Evolutionary conservation across 495 filamentous ascomycete species (phyloP), one percentile per base, ranked within the genome.

Genomic region (Aspergillus wentii): DNA sequence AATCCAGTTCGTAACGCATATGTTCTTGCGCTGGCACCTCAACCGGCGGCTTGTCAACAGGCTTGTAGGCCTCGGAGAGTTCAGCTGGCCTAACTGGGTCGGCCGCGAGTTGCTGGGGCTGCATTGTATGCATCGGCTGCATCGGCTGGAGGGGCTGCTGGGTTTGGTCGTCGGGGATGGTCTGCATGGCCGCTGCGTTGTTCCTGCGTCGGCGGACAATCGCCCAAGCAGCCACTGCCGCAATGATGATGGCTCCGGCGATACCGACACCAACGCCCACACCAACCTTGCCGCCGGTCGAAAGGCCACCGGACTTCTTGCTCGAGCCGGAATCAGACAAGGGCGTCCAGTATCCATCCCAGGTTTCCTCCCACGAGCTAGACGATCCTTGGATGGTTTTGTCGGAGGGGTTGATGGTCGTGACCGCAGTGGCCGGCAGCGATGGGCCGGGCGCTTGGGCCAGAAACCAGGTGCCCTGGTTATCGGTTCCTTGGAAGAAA

Each of bases 361-460:
- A 43, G 8, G 32, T 35, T 5, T 17, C 19, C 17, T 30, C 40
- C 40, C 40, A 43, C 8, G n/a, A 34, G 27, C 13, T 18, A 9
- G 17, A 26, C 9, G 35, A 33, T 17, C 29, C 42, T 9, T 30
- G n/a, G 19, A 40, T 19, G 3, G 42, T 38, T 2, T 23, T 10
- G 25, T 28, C 25, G 1, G 10, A 9, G 9, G 25, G 25, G 3
- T 28, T 13, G 25, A 28, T 28, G 25, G 13, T 13, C 9, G 25
- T 28, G 9, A 28, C 25, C 13, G 10, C 25, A 9, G 25, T 9
- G 25, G 25, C 13, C 25, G 25, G 13, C 25, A 4, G 54, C 60
- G 8, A n/a, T n/a, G 71, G 69, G 2, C 71, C 71, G 4, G 71
- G 69, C 16, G 71, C 71, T 43, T 74, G 71, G 5, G 69, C 68